Base-by-base conservation (phyloP, 148 eudicot species). In the Camellia sinensis region DNA sequence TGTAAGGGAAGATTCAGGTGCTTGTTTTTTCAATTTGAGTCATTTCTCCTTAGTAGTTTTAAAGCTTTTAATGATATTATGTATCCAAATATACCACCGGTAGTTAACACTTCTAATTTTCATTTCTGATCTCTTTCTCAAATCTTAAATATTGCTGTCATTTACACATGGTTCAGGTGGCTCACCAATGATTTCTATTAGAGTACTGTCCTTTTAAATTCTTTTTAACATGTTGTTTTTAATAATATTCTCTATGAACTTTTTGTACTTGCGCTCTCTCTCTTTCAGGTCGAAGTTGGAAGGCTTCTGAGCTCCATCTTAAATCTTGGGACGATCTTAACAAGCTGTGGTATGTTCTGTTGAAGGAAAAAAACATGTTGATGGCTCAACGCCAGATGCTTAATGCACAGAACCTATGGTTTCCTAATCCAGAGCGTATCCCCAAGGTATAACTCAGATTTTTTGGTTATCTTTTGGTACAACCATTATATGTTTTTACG, bases 331-430 rank as follows among this genome's bases (percentile, higher is more conserved):
- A 95, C 63, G 97, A 93, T 87, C 97, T 95, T 19, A 78, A 93
- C 68, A 95, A 93, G 89, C 87, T 95, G 6, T 95, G 97, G 98
- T 93, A 93, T 86, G 94, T 95, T 73, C 90, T 93, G 56, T 74
- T 92, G 85, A 92, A 94, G 89, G 98, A 94, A 83, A 92, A 91
- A 71, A 94, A 92, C 82, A 91, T 93, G 97, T 82, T 95, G 81
- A 95, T 95, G 97, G 88, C 94, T 75, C 97, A 93, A 70, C 91
- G 92, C 6, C 96, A 95, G 86, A 93, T 95, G 98, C 96, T 95
- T 80, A 81, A 91, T 80, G 89, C 97, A 63, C 98, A 95, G 77
- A 93, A 89, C 84, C 85, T 95, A 67, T 79, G 91, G 44, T 95
- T 95, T 84, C 89, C 94, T 62, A 91, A 93, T 82, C 98, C 98